phyloP scores from a whole-genome alignment of 345 rosid genomes.

The Gossypioides kirkii region DNA sequence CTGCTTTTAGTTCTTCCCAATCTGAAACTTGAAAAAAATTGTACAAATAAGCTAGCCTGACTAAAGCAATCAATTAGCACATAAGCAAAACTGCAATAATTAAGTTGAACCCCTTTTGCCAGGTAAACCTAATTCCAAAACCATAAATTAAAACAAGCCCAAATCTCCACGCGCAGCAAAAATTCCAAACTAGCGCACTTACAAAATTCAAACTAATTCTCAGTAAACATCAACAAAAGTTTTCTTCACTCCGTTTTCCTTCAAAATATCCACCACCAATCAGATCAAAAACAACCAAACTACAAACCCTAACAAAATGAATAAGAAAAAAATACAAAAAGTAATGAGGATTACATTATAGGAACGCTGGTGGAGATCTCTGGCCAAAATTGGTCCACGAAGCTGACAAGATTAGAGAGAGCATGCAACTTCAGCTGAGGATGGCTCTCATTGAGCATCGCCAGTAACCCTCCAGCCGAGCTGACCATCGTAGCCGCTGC shows the following conservation, averaged over 20 bases:
- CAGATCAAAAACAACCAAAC: no score
- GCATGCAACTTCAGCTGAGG: conserved; percentile 87
- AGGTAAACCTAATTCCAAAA: neutral
- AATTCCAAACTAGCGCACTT: neutral
- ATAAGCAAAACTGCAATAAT: neutral
- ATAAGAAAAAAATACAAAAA: no score
- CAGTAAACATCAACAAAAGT: no score
- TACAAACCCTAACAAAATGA: no score
- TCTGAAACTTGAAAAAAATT: neutral
- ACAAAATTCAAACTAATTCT: neutral
- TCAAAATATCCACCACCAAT: no score
- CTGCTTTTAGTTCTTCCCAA: neutral
- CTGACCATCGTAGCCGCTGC: conserved; percentile 79
- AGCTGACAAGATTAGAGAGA: conserved; percentile 71
- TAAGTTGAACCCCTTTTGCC: neutral
- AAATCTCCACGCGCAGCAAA: neutral
- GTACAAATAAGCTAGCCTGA: neutral
- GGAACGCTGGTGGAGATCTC: conserved; percentile 99
- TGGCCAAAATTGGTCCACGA: conserved; percentile 91
- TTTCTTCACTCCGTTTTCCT: no score
- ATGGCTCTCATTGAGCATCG: conserved; percentile 90
- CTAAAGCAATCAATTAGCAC: neutral
- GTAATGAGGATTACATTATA: conserved; percentile 45
- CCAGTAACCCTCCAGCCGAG: conserved; percentile 86
- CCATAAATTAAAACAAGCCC: no score